Evolutionary conservation across 2,329 filamentous ascomycete genomes (phyloP), one percentile per base, ranked within the genome.

Genomic region (Sclerotinia minor): DNA sequence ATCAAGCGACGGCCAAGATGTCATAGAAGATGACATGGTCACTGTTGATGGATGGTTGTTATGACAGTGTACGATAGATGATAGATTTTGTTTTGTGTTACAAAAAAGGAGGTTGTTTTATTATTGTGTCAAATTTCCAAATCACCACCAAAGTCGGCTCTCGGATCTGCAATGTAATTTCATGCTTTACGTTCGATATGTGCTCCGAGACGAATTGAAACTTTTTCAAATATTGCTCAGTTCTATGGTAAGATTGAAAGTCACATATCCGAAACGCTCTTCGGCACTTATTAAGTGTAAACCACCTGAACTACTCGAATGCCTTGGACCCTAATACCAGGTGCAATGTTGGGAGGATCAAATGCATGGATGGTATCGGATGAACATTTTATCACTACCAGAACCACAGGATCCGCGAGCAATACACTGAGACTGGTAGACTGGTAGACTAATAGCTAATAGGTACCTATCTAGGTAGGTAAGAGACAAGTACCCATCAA

Each of bases 21-120:
- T 29, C 8, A 21, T 65, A 35, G 63, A 57, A 35, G 63, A 57
- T 45, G 41, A 47, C 19, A 19, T 58, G 19, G 52, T 58, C 41
- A 47, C 52, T 7, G 24, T 58, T 21, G 63, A 65, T 47, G 38
- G 38, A 21, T 65, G 52, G 53, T 19, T 58, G 7, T 47, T 45
- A 8, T 32, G 35, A 29, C 6, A 49, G 17, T 15, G 53, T 21
- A 55, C 15, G 29, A 2, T 38, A 55, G 53, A n/a, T 35, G 19
- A 15, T 55, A 55, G 53, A 55, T 55, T 35, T 35, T 19, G 19
- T 2, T 15, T 15, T 3, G 9, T 4, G 53, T n/a, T 55, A 5
- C 53, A 7, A 13, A 38, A 54, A 55, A 21, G 6, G 29, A 55
- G n/a, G 11, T 4, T n/a, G 15, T 55, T 7, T 7, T 21, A 4